These are phyloP conservation scores for Rubus idaeus DNA, from an alignment of 306 rosid species.

Conservation along the genomic window DNA sequence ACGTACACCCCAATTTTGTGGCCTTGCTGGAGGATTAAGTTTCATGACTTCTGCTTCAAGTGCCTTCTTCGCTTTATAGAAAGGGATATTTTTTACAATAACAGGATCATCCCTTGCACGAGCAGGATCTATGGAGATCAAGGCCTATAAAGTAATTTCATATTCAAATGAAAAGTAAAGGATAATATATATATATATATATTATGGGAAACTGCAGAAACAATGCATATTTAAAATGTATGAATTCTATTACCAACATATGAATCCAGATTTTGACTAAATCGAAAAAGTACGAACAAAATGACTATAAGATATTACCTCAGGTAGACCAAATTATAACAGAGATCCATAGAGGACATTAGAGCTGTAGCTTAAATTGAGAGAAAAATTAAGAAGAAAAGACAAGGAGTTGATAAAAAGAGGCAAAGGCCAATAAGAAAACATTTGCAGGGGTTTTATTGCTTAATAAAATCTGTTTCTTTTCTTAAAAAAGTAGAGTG, in stretches of 20 bases:
- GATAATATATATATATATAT: too few species aligned
- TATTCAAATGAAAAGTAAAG: neutral
- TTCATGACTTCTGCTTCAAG: slow-evolving; percentile 82
- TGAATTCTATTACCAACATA: neutral
- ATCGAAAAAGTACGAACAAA: neutral
- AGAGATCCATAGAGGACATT: neutral
- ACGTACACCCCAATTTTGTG: slow-evolving; percentile 90
- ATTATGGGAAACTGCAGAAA: neutral
- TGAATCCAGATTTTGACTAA: neutral
- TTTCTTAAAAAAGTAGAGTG: neutral
- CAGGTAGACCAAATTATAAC: neutral
- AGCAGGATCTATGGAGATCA: slow-evolving; percentile 83
- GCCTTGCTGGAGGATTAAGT: slow-evolving; percentile 91
- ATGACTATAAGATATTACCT: neutral
- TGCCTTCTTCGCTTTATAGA: slow-evolving; percentile 81
- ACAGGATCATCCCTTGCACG: slow-evolving; percentile 93
- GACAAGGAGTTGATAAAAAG: neutral
- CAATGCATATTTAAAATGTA: neutral
- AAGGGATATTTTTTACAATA: slow-evolving; percentile 76
- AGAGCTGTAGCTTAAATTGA: neutral
- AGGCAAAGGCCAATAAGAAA: neutral
- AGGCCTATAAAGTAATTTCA: slow-evolving; percentile 50
- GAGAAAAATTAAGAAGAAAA: neutral
- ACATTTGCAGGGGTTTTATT: neutral
- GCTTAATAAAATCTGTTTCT: neutral